A percentile compares a stretch with the other conserved stretches of the same genome.
These are phyloP conservation scores for Saccharomyces hybrid DNA, from an alignment of 1,139 yeast species.

Conservation along the genomic window DNA sequence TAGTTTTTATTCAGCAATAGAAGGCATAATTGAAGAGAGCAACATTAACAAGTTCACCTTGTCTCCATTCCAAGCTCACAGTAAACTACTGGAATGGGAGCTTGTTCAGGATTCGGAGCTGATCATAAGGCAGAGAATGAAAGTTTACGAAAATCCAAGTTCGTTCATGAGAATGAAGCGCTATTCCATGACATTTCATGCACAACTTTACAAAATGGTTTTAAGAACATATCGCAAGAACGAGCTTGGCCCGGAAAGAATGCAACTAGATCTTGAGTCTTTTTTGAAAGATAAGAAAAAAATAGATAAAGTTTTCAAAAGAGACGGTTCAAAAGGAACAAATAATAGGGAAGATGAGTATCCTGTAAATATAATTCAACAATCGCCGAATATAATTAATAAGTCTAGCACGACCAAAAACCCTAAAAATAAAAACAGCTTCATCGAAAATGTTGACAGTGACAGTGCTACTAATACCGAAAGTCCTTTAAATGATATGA, in stretches of 20 bases:
- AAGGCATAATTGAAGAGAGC: slow-evolving; percentile 17
- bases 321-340: not conserved
- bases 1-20: slow-evolving; percentile 15
- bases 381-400: not conserved
- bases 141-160: slow-evolving; percentile 18
- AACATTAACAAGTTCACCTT: slow-evolving; percentile 13
- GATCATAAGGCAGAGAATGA: slow-evolving; percentile 46
- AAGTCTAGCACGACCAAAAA: not conserved
- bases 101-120: slow-evolving; percentile 56
- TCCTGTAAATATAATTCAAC: not conserved
- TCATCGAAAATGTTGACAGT: not conserved
- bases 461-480: not conserved
- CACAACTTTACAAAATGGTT: slow-evolving; percentile 18
- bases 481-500: slow-evolving; percentile 3
- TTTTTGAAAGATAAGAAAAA: slow-evolving; percentile 8
- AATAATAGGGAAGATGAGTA: not conserved
- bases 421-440: not conserved
- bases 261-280: slow-evolving; percentile 16
- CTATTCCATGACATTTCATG: slow-evolving; percentile 18
- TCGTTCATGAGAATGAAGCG: slow-evolving; percentile 19
- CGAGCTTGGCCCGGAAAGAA: slow-evolving; percentile 6
- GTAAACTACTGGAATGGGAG: slow-evolving; percentile 63
- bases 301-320: slow-evolving; percentile 1
- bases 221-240: slow-evolving; percentile 15
- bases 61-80: slow-evolving; percentile 24